phyloP scores from a whole-genome alignment of 306 rosid genomes.

The Inga leiocalycina region DNA sequence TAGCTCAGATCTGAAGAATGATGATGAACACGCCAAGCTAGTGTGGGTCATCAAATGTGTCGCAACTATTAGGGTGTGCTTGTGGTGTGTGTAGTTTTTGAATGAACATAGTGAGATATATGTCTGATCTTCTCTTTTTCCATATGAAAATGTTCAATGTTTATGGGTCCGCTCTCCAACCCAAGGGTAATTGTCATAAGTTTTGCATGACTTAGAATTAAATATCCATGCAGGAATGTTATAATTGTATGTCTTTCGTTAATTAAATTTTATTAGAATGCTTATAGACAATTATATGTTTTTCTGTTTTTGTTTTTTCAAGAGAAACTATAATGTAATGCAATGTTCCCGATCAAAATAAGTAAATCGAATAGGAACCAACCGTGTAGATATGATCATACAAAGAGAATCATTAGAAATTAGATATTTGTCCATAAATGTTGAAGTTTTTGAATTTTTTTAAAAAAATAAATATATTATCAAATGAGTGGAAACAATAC shows the following conservation, averaged over 20 bases:
- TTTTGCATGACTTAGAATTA: neutral
- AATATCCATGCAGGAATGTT: neutral
- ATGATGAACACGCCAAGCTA: neutral
- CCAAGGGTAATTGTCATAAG: neutral
- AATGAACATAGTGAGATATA: neutral
- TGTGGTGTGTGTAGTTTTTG: neutral
- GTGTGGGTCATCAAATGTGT: conserved; percentile 4
- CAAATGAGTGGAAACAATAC: no score
- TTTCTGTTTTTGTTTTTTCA: no score
- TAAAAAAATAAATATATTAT: no score
- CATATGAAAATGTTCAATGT: neutral
- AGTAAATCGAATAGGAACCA: neutral
- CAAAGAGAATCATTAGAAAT: neutral
- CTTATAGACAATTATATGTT: neutral
- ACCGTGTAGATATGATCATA: neutral
- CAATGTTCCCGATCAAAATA: neutral
- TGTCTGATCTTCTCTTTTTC: neutral
- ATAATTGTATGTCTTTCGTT: neutral
- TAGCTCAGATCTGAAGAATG: conserved; percentile 58
- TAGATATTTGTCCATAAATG: neutral
- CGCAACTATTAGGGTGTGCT: neutral
- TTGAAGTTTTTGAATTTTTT: neutral
- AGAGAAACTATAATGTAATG: neutral
- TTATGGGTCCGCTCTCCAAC: neutral
- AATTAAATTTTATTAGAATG: neutral